Conservation (phyloP, 2,329 filamentous ascomycete genomes). For the Tolypocladium ovalisporum region DNA sequence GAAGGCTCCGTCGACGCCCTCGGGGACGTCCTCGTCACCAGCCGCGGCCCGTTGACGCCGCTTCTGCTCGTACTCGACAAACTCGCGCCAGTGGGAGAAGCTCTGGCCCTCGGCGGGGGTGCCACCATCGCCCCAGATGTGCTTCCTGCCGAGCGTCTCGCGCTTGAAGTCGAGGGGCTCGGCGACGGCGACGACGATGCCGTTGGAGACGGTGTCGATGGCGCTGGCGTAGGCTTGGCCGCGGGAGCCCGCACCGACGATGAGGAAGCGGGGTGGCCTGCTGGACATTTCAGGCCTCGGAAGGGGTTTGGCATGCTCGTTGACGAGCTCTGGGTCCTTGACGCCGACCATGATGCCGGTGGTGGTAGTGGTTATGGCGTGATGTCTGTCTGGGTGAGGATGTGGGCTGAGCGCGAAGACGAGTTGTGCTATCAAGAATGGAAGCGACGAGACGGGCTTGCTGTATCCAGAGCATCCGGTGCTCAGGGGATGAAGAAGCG, state of each 20-base stretch:
- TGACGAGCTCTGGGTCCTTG: conserved; percentile 13
- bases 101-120: conserved; percentile 48
- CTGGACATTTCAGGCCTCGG: conserved; percentile 33
- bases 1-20: conserved; percentile 51
- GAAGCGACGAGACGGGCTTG: background rate
- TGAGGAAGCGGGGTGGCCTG: conserved; percentile 54
- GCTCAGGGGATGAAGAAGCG: background rate
- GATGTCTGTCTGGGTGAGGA: background rate
- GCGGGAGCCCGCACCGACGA: conserved; percentile 75
- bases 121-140: conserved; percentile 54
- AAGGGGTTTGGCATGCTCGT: conserved; percentile 15
- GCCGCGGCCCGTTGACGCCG: conserved; percentile 44
- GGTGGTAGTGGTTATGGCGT: no score
- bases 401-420: background rate
- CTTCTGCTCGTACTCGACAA: conserved; percentile 57
- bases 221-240: conserved; percentile 64
- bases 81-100: conserved; percentile 66
- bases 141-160: conserved; percentile 53
- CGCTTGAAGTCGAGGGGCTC: conserved; percentile 76
- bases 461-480: background rate
- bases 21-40: conserved; percentile 33
- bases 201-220: conserved; percentile 53
- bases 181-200: conserved; percentile 64
- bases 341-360: conserved; percentile 10
- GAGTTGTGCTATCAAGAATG: background rate